Conservation (phyloP, 352 stramenopile species). For the Blastocystis sp. region DNA sequence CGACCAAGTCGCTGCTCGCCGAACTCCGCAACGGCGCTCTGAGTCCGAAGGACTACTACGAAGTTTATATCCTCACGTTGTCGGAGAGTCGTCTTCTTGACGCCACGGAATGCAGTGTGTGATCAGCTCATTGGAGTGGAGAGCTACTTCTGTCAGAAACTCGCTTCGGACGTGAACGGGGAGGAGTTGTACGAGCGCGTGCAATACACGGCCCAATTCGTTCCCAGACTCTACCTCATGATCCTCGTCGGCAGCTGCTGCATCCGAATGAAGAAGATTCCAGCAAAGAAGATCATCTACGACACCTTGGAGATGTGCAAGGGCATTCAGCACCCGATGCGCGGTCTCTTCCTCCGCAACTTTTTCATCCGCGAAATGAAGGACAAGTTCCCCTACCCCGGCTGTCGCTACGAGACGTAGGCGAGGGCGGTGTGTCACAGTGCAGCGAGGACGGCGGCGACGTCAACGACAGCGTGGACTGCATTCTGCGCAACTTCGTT, state of each 20-base stretch:
- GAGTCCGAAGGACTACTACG: conserved; percentile 97
- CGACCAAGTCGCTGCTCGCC: conserved; percentile 70
- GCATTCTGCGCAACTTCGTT: conserved; percentile 87
- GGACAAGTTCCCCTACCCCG: conserved; percentile 53
- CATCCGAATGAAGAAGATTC: conserved; percentile 73
- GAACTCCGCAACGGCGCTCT: conserved; percentile 76
- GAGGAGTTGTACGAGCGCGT: conserved; percentile 83
- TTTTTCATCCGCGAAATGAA: conserved; percentile 76
- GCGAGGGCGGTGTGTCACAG: neutral
- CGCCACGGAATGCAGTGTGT: conserved; percentile 62
- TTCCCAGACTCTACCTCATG: conserved; percentile 88
- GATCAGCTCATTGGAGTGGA: conserved; percentile 86
- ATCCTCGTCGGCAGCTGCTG: conserved; percentile 87
- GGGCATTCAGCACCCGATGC: conserved; percentile 90
- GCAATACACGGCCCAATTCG: conserved; percentile 76
- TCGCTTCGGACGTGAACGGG: conserved; percentile 71
- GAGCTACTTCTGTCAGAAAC: conserved; percentile 78
- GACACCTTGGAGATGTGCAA: conserved; percentile 96
- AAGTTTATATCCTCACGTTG: conserved; percentile 79
- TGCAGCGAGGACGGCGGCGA: conserved; percentile 60
- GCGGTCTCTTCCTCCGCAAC: conserved; percentile 91
- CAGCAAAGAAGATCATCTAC: conserved; percentile 79
- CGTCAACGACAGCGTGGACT: conserved; percentile 80
- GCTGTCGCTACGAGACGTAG: conserved; percentile 47
- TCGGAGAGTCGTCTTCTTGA: neutral